phyloP scores from a whole-genome alignment of 331 rosid genomes.

The Dryas integrifolia region DNA sequence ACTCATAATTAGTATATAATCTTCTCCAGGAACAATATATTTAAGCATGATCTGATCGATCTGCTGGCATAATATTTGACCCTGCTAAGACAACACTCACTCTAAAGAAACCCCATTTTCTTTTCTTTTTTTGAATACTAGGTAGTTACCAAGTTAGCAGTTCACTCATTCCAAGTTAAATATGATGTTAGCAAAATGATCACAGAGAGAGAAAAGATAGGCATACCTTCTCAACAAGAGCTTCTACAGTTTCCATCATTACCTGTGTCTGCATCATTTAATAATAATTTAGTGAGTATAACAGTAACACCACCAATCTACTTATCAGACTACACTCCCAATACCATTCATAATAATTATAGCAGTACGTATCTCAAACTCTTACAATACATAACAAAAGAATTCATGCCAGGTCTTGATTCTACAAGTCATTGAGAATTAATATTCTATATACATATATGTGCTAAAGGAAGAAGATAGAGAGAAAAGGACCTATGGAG shows the following conservation, averaged over 20 bases:
- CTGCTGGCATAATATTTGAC: too few relatives aligned
- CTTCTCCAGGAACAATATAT: too few relatives aligned
- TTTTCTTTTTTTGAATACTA: too few relatives aligned
- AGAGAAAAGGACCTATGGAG: too few relatives aligned
- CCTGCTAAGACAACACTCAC: too few relatives aligned
- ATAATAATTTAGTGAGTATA: not conserved
- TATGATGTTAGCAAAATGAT: not conserved
- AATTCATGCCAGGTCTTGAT: not conserved
- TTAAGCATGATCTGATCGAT: too few relatives aligned
- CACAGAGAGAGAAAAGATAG: not conserved
- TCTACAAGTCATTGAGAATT: not conserved
- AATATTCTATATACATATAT: not conserved
- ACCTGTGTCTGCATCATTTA: slow-evolving; percentile 19
- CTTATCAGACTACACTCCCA: not conserved
- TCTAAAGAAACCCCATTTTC: too few relatives aligned
- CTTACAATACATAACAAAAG: not conserved
- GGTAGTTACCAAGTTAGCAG: not conserved
- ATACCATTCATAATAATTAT: not conserved
- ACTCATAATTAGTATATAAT: too few relatives aligned
- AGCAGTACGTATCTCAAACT: not conserved
- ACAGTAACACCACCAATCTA: not conserved
- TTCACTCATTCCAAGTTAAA: not conserved
- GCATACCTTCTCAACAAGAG: slow-evolving; percentile 15
- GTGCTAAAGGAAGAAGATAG: too few relatives aligned
- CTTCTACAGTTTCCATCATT: slow-evolving; percentile 11